Base-by-base conservation (phyloP, 768 basidiomycete genomes). In the Crassisporium funariophilum region DNA sequence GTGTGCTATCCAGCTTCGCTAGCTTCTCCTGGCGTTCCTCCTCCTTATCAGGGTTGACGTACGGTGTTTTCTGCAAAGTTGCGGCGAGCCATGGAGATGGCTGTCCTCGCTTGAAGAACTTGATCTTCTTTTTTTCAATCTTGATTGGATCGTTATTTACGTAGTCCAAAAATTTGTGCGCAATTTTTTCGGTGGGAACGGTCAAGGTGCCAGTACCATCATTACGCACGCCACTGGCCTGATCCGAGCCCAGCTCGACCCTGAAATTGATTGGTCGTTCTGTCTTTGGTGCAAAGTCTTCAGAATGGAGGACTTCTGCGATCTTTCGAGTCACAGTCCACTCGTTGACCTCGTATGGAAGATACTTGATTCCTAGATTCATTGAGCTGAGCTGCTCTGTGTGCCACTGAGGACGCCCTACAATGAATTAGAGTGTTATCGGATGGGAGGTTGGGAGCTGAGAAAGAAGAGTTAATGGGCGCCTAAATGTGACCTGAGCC, bases 261-360 rank as follows among this genome's bases (percentile, higher is more conserved):
- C 66, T 54, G 64, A 90, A 91, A 51, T 91, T 90, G 25, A 86
- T 70, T n/a, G 53, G 40, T 13, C 64, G 47, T 50, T 61, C 61
- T 15, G 64, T 62, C 12, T 67, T 56, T 5, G 70, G 64, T 33
- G 66, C 65, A 55, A 83, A 79, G 15, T 74, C 72, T 15, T 75
- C 69, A 3, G 75, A 72, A 52, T 90, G 88, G 0, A 91, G 64
- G 25, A 84, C 69, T 4, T 54, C 44, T 1, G 80, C 79, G 36
- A 91, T 71, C 5, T 64, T 70, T 27, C 79, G 74, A 16, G 77
- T 83, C 13, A 88, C 71, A 24, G 78, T 76, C 72, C 77, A 86
- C 35, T 74, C 57, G 45, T 73, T 77, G 2, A 73, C 75, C 12
- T 71, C 67, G 47, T 56, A 49, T 25, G 73, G 73, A n/a, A 78